phyloP scores from a whole-genome alignment of 768 basidiomycete species.

The Strobilomyces echinocephalus region DNA sequence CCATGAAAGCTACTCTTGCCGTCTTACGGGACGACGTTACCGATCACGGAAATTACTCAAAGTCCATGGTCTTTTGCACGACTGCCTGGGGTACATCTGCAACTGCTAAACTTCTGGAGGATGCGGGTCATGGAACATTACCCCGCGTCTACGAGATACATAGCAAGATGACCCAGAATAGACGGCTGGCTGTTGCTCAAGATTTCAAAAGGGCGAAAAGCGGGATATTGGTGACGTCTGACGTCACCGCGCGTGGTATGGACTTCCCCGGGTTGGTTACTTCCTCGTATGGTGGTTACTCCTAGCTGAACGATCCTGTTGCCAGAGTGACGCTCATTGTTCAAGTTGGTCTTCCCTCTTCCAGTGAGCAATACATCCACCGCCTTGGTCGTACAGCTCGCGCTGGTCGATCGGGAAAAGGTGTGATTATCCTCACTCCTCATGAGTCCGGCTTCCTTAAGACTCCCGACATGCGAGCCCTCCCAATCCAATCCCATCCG shows the following conservation, averaged over 20 bases:
- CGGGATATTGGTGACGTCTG: conserved; percentile 48
- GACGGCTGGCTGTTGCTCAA: conserved; percentile 46
- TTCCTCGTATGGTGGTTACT: neutral
- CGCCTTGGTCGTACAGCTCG: conserved; percentile 76
- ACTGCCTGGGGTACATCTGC: conserved; percentile 56
- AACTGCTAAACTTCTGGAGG: conserved; percentile 32
- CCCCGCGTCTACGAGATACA: conserved; percentile 52
- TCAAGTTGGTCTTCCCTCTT: conserved; percentile 62
- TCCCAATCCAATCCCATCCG: conserved; percentile 36
- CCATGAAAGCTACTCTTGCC: conserved; percentile 38
- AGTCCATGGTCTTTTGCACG: conserved; percentile 61
- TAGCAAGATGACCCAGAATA: conserved; percentile 48
- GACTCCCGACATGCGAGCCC: conserved; percentile 33
- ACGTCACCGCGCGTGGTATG: conserved; percentile 62
- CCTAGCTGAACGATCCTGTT: conserved; percentile 3
- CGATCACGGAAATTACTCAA: conserved; percentile 30
- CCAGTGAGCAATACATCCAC: conserved; percentile 75
- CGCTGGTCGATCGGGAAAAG: conserved; percentile 60
- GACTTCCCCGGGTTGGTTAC: conserved; percentile 54
- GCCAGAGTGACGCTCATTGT: conserved; percentile 53
- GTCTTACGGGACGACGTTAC: conserved; percentile 35
- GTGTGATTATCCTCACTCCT: conserved; percentile 51
- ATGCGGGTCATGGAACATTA: conserved; percentile 23
- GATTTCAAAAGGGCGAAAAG: conserved; percentile 42
- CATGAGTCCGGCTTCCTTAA: conserved; percentile 48